Conservation (phyloP, 2,329 filamentous ascomycete genomes). For the Exophiala calicioides region DNA sequence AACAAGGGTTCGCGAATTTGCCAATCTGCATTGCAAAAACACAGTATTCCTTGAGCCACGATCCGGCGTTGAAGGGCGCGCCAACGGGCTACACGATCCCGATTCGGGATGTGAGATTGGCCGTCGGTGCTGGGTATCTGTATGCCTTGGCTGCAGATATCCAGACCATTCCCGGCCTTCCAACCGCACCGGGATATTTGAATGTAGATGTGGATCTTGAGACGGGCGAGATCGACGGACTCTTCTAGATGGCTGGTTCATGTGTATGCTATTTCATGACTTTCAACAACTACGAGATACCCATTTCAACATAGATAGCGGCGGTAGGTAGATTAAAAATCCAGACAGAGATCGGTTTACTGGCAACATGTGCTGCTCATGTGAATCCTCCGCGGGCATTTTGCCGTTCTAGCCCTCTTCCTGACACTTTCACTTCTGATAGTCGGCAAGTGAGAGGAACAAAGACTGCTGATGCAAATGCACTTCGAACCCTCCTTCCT, state of each 20-base stretch:
- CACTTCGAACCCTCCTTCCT: too few species aligned
- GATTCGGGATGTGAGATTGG: constrained; percentile 90
- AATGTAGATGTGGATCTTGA: constrained; percentile 83
- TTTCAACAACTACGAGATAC: constrained; percentile 14
- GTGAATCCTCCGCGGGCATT: too few species aligned
- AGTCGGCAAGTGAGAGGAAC: too few species aligned
- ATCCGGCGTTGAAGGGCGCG: constrained; percentile 90
- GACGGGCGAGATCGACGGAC: constrained; percentile 81
- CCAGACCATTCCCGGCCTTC: constrained; percentile 94
- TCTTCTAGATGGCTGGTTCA: constrained; percentile 64
- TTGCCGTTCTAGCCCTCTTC: too few species aligned
- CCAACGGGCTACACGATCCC: constrained; percentile 92
- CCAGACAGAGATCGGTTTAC: too few species aligned
- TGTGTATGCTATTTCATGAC: constrained; percentile 5
- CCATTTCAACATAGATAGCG: constrained; percentile 9
- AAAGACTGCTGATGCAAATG: too few species aligned
- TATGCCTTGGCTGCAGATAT: constrained; percentile 96
- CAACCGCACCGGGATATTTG: constrained; percentile 91
- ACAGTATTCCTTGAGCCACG: constrained; percentile 93
- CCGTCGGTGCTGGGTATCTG: constrained; percentile 90
- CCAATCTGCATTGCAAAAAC: constrained; percentile 98
- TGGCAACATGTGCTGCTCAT: too few species aligned
- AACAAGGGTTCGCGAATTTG: constrained; percentile 87
- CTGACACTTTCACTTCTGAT: too few species aligned
- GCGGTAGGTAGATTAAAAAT: constrained; percentile 5